phyloP scores from a whole-genome alignment of 495 filamentous ascomycete species.

The Hypoxylon subgilvum region DNA sequence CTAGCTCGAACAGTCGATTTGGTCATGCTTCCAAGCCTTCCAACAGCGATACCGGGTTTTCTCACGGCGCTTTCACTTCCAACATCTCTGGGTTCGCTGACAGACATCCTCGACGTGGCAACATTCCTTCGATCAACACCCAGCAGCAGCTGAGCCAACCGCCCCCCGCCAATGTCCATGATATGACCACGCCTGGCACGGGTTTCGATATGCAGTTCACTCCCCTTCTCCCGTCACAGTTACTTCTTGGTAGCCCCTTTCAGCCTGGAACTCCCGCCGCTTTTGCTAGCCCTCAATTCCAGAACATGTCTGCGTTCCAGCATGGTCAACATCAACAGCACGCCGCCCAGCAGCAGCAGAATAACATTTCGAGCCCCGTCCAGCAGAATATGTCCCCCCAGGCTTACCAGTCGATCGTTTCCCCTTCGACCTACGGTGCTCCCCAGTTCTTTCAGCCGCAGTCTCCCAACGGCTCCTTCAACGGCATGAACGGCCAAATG shows the following conservation, averaged over 20 bases:
- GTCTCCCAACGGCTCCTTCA: conserved; percentile 80
- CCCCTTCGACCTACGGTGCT: conserved; percentile 73
- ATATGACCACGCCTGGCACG: conserved; percentile 85
- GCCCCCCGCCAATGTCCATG: conserved; percentile 57
- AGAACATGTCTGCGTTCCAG: conserved; percentile 77
- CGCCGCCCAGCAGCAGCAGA: conserved; percentile 65
- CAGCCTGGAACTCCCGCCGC: conserved; percentile 90
- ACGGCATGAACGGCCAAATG: conserved; percentile 62
- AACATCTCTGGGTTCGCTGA: conserved; percentile 82
- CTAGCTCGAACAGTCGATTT: conserved; percentile 62
- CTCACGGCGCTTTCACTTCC: conserved; percentile 84
- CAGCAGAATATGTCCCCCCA: conserved; percentile 69
- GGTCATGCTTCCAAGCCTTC: conserved; percentile 74
- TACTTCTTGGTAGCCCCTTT: conserved; percentile 94
- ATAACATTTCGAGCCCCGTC: conserved; percentile 54
- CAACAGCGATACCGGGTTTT: conserved; percentile 84
- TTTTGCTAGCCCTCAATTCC: conserved; percentile 90
- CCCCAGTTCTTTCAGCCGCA: conserved; percentile 81
- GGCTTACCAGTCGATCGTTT: conserved; percentile 77
- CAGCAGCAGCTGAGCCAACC: conserved; percentile 58
- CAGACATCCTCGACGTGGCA: conserved; percentile 77
- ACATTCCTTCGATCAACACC: conserved; percentile 94
- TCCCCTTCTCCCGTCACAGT: conserved; percentile 88
- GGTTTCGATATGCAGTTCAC: conserved; percentile 98
- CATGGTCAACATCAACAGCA: conserved; percentile 69